Evolutionary conservation across 2,329 filamentous ascomycete species (phyloP), one percentile per base, ranked within the genome.

Genomic region (Elsinoe arachidis): DNA sequence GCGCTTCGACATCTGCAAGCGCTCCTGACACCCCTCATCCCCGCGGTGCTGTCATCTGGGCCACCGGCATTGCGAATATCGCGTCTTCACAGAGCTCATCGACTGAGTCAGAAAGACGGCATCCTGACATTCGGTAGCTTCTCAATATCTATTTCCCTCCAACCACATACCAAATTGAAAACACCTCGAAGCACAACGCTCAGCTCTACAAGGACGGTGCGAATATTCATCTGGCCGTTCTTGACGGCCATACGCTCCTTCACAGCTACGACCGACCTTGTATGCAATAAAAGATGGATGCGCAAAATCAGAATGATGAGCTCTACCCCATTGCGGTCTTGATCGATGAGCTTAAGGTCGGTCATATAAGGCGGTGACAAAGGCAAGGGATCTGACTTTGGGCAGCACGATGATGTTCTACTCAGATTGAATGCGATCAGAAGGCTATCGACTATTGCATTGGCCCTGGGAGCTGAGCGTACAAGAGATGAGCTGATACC

Each of bases 271-370:
- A 53, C 38, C 49, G 38, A 15, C n/a, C 19, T 23, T 39, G 34
- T 21, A 53, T 53, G 49, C 49, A 34, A 56, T 56, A 49, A 47
- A 81, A 74, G 74, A 97, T 97, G 92, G 90, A 96, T 78, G 87
- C 86, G 77, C 82, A 86, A 74, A 88, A 86, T 76, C 85, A 92
- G 79, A 95, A 87, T 75, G 93, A 99, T 78, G 95, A 97, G 85
- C 90, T 99, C 70, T 99, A 97, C 76, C 93, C 93, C 73, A 99
- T 99, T 80, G 93, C 95, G 71, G 93, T 99, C 66, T 86, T 99
- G 76, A 99, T 99, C 76, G 93, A 99, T 76, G 93, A 99, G 83
- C 82, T 99, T 70, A 99, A 96, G 89, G 91, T 96, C 83, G 68
- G 74, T 69, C 14, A 14, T 64, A 52, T 9, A 12, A 30, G 21